phyloP scores from a whole-genome alignment of 306 rosid genomes.

The Castanopsis chinensis region DNA sequence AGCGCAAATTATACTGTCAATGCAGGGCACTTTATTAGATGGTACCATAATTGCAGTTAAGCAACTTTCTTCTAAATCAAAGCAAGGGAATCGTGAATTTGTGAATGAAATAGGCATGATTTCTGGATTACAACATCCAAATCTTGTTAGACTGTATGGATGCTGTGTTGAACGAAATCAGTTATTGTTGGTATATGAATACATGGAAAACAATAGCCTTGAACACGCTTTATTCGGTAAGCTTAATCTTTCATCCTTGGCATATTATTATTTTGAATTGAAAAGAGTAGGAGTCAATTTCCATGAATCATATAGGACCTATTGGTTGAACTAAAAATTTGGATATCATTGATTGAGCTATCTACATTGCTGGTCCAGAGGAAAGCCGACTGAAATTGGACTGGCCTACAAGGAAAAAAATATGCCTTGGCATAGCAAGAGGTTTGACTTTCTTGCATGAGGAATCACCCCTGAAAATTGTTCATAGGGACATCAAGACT shows the following conservation, averaged over 20 bases:
- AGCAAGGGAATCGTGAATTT: slow-evolving; percentile 30
- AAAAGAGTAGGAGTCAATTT: not conserved
- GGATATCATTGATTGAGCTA: not conserved
- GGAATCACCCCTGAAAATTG: slow-evolving; percentile 68
- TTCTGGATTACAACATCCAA: slow-evolving; percentile 26
- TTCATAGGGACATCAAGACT: slow-evolving; percentile 82
- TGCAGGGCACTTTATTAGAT: slow-evolving; percentile 20
- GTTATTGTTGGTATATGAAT: slow-evolving; percentile 17
- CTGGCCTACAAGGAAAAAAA: slow-evolving; percentile 66
- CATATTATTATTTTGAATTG: not conserved
- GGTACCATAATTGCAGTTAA: slow-evolving; percentile 26
- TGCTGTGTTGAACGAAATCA: slow-evolving; percentile 28
- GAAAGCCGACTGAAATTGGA: slow-evolving; percentile 31
- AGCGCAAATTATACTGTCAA: not conserved
- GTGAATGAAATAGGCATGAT: slow-evolving; percentile 31
- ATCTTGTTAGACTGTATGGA: slow-evolving; percentile 24
- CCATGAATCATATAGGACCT: not conserved
- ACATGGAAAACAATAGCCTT: slow-evolving; percentile 26
- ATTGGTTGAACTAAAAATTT: not conserved
- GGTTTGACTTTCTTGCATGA: slow-evolving; percentile 79
- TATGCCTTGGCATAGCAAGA: slow-evolving; percentile 75
- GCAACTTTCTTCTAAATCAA: slow-evolving; percentile 31
- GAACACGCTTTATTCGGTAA: slow-evolving; percentile 25
- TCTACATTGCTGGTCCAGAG: slow-evolving; percentile 30
- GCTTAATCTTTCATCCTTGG: not conserved